These are phyloP conservation scores for Yarrowia divulgata DNA, from an alignment of 805 yeast species.

Conservation along the genomic window DNA sequence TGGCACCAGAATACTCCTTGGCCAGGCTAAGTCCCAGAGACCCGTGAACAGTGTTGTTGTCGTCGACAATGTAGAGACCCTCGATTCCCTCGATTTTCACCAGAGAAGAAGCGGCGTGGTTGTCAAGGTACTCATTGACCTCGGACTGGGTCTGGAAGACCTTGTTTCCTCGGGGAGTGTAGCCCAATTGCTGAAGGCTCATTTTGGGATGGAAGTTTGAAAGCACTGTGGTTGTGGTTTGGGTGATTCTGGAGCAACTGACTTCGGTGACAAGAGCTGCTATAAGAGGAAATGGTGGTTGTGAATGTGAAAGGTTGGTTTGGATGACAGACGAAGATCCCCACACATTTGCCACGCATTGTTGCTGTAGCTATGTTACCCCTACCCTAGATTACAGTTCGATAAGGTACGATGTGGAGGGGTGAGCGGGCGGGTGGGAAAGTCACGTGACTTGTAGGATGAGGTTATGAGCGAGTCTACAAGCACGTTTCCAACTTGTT, in stretches of 20 bases:
- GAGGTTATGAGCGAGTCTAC: neutral
- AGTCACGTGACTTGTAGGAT: neutral
- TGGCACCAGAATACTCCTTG: conserved; percentile 19
- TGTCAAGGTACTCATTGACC: conserved; percentile 26
- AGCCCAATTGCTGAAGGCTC: conserved; percentile 33
- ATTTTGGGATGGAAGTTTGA: conserved; percentile 31
- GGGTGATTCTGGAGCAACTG: neutral
- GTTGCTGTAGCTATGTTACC: conserved; percentile 31
- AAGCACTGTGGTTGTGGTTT: neutral
- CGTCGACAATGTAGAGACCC: conserved; percentile 24
- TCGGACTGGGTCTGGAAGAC: conserved; percentile 21
- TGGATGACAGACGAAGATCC: neutral
- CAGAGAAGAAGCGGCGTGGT: conserved; percentile 27
- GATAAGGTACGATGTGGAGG: conserved; percentile 16
- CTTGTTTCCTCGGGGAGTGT: conserved; percentile 32
- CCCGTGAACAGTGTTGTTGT: conserved; percentile 24
- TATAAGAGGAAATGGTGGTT: neutral
- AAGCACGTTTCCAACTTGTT: too few species aligned
- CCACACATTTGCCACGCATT: conserved; percentile 34
- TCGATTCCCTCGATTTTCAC: conserved; percentile 33
- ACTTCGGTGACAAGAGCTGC: neutral
- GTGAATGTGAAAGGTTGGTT: conserved; percentile 1
- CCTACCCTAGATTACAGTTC: conserved; percentile 30
- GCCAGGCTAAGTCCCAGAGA: neutral
- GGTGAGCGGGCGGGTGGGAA: neutral